phyloP scores from a whole-genome alignment of 306 rosid genomes.

The Luffa aegyptiaca region DNA sequence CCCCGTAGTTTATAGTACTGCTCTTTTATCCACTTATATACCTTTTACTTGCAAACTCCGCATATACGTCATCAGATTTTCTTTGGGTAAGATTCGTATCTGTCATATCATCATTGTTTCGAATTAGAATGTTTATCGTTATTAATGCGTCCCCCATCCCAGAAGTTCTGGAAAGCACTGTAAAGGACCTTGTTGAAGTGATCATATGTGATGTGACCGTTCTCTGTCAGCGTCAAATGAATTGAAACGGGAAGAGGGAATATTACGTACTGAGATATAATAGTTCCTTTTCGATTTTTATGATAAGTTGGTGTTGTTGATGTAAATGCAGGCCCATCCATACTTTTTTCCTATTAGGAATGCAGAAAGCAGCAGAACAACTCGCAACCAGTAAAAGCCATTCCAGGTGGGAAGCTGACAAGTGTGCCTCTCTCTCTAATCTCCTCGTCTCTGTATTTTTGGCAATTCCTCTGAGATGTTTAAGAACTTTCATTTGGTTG shows the following conservation, averaged over 20 bases:
- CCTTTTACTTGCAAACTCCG: background rate
- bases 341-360: conserved; percentile 37
- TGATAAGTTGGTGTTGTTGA: background rate
- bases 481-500: background rate
- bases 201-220: background rate
- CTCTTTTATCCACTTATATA: background rate
- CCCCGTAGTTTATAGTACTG: background rate
- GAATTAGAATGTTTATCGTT: background rate
- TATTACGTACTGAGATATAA: background rate
- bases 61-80: background rate
- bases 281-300: background rate
- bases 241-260: background rate
- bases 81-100: background rate
- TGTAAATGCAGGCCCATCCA: conserved; percentile 42
- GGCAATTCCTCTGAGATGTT: background rate
- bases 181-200: background rate
- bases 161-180: background rate
- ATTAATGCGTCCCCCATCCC: background rate
- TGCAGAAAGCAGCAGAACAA: conserved; percentile 36
- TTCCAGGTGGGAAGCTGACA: conserved; percentile 16
- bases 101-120: background rate
- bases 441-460: background rate
- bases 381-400: conserved; percentile 44
- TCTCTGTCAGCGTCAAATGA: background rate
- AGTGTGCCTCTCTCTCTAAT: background rate